These are phyloP conservation scores for Falciphora oryzae DNA, from an alignment of 2,329 filamentous ascomycete species.

Conservation along the genomic window DNA sequence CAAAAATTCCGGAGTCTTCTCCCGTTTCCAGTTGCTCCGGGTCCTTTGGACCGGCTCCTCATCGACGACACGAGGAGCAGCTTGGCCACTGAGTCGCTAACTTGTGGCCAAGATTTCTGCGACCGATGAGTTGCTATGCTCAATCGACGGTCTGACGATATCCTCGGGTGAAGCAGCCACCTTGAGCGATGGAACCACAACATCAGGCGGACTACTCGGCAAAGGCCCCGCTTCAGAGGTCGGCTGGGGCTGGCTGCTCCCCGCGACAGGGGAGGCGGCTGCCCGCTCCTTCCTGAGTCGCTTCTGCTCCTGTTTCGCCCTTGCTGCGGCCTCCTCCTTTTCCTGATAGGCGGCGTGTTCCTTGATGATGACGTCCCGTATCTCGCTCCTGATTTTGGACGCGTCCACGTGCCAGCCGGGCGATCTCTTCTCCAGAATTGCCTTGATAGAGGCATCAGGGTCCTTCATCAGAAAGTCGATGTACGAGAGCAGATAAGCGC, in stretches of 20 bases:
- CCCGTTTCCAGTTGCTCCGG: background rate
- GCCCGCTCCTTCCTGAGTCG: conserved; percentile 4
- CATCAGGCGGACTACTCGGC: background rate
- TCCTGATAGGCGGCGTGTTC: conserved; percentile 55
- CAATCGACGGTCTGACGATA: background rate
- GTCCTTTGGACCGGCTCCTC: too few relatives aligned
- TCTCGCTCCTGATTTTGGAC: conserved; percentile 54
- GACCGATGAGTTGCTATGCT: background rate
- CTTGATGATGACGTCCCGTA: conserved; percentile 60
- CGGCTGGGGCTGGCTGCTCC: background rate
- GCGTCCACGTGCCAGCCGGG: conserved; percentile 49
- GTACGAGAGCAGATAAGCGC: conserved; percentile 80
- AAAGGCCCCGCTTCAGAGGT: background rate
- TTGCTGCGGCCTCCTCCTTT: conserved; percentile 31
- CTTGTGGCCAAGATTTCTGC: background rate
- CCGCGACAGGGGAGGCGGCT: background rate
- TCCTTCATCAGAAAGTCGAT: conserved; percentile 73
- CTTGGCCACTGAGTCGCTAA: background rate
- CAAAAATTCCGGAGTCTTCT: background rate
- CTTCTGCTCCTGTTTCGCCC: conserved; percentile 25
- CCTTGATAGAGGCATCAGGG: conserved; percentile 63
- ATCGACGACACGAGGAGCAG: background rate
- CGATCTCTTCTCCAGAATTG: conserved; percentile 55
- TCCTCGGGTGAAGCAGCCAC: background rate
- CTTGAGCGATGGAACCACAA: background rate